phyloP scores from a whole-genome alignment of 805 yeast genomes.

The Suhomyces faveliae region DNA sequence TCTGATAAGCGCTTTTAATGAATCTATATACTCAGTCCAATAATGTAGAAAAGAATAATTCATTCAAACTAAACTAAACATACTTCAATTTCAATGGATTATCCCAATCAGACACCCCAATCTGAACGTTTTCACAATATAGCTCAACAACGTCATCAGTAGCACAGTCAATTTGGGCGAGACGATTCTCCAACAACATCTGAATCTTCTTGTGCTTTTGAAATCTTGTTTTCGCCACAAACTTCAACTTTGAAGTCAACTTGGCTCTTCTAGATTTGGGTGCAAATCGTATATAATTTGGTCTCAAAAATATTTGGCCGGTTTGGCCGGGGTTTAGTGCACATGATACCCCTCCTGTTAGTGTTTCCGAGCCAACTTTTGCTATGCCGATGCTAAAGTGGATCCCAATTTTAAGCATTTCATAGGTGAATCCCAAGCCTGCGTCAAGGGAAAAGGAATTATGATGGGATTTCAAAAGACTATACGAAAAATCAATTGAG shows the following conservation, averaged over 20 bases:
- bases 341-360: background rate
- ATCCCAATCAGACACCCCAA: conserved; percentile 21
- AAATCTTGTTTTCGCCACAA: background rate
- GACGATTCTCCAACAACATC: background rate
- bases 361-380: background rate
- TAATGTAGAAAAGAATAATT: background rate
- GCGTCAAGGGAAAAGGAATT: conserved; percentile 1
- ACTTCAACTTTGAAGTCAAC: background rate
- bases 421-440: background rate
- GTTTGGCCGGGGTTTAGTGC: background rate
- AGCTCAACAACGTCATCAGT: conserved; percentile 22
- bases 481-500: conserved; percentile 6
- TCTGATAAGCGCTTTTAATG: background rate
- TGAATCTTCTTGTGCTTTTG: background rate
- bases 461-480: conserved; percentile 1
- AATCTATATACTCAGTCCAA: background rate
- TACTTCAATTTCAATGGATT: conserved; percentile 19
- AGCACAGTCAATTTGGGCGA: conserved; percentile 18
- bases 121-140: conserved; percentile 15
- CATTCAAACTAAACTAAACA: background rate
- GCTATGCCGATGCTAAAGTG: background rate
- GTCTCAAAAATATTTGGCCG: background rate
- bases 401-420: background rate
- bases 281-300: background rate
- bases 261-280: background rate